Percentiles rank a stretch among this genome's conserved stretches.
Evolutionary conservation across 495 filamentous ascomycete species (phyloP).

Genomic region (Margaritispora aquatica): DNA sequence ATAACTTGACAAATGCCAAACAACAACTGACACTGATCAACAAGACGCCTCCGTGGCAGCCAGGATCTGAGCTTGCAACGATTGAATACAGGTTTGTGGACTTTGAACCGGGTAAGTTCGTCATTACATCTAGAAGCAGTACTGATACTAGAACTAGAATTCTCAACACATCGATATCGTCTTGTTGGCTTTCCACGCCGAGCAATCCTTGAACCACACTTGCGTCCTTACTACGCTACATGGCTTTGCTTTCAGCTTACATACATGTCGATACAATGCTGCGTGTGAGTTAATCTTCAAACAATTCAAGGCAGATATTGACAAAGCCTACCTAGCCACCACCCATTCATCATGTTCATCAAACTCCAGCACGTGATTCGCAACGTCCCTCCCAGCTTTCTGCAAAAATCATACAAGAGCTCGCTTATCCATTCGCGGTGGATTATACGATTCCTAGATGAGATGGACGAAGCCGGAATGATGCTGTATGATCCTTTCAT

Average conservation of each 20-base stretch:
- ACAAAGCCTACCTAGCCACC: constrained; percentile 3
- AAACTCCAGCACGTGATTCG: constrained; percentile 12
- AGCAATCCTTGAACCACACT: constrained; percentile 5
- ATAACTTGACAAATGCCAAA: too few species aligned
- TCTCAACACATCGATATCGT: constrained; percentile 8
- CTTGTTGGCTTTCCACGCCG: constrained; percentile 6
- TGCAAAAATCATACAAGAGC: constrained; percentile 15
- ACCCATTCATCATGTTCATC: constrained; percentile 17
- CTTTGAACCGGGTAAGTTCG: constrained; percentile 10
- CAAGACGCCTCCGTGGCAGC: constrained; percentile 4
- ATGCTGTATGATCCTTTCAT: constrained; percentile 14
- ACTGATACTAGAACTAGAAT: neutral
- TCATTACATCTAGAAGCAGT: neutral
- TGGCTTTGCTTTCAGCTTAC: constrained; percentile 14
- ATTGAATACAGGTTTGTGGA: constrained; percentile 11
- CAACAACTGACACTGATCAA: too few species aligned
- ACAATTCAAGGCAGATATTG: neutral
- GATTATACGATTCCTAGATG: constrained; percentile 11
- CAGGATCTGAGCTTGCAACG: constrained; percentile 5
- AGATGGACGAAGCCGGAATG: constrained; percentile 15
- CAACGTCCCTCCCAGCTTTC: constrained; percentile 13
- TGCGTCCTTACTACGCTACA: constrained; percentile 4
- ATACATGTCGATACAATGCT: constrained; percentile 14
- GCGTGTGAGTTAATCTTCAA: neutral
- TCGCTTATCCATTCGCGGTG: constrained; percentile 11